phyloP scores from a whole-genome alignment of 2,329 filamentous ascomycete genomes.

The Penicillium digitatum region DNA sequence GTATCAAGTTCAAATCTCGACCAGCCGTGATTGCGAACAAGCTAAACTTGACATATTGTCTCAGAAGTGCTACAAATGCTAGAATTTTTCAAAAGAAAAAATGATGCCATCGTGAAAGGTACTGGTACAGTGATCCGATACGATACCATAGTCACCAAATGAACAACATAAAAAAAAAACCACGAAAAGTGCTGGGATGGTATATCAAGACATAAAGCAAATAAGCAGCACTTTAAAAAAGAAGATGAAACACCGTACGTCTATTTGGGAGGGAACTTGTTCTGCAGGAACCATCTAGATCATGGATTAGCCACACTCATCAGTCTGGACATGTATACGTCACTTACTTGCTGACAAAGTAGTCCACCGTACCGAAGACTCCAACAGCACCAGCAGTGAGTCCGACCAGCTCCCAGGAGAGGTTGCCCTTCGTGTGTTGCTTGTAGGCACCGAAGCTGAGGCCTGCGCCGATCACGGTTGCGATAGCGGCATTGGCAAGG shows the following conservation, averaged over 20 bases:
- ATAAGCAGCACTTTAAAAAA: background rate
- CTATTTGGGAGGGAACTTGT: conserved; percentile 50
- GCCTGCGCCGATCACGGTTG: conserved; percentile 40
- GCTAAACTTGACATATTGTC: background rate
- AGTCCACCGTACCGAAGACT: conserved; percentile 45
- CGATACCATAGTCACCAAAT: conserved; percentile 18
- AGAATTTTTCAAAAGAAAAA: conserved; percentile 5
- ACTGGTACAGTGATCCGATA: conserved; percentile 13
- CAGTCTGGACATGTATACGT: background rate
- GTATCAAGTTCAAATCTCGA: background rate
- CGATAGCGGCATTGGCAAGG: conserved; percentile 44
- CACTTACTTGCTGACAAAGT: conserved; percentile 49
- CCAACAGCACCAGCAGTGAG: conserved; percentile 43
- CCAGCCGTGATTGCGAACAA: background rate
- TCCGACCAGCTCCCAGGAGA: conserved; percentile 47
- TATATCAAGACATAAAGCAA: conserved; percentile 21
- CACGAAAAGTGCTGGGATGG: conserved; percentile 25
- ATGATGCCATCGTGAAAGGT: conserved; percentile 12
- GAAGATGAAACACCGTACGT: background rate
- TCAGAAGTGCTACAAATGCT: background rate
- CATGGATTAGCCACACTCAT: conserved; percentile 7
- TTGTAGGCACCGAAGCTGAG: conserved; percentile 48
- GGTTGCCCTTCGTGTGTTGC: conserved; percentile 44
- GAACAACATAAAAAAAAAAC: conserved; percentile 14
- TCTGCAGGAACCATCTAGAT: conserved; percentile 48